Evolutionary conservation across 2,329 filamentous ascomycete species (phyloP).

Genomic region (Akanthomyces muscarius): DNA sequence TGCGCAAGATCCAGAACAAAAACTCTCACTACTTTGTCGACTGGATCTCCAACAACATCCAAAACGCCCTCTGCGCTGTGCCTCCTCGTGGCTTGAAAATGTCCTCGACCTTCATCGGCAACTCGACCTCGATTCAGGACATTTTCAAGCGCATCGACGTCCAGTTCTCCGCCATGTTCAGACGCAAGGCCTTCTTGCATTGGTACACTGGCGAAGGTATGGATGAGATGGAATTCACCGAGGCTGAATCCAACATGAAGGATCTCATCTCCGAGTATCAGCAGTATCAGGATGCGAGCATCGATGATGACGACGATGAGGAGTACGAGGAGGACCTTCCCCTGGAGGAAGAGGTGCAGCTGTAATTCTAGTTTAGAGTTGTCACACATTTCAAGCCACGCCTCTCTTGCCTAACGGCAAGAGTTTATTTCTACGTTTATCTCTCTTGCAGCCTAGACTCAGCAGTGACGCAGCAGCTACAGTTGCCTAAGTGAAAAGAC

Average conservation of each 20-base stretch:
- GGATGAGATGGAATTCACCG: constrained; percentile 99
- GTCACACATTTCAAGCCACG: background rate
- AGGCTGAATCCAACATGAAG: constrained; percentile 99
- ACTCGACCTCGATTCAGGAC: constrained; percentile 99
- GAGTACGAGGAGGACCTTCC: constrained; percentile 80
- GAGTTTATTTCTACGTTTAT: too few species aligned
- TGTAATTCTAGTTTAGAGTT: background rate
- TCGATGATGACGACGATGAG: constrained; percentile 88
- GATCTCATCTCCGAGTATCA: constrained; percentile 99
- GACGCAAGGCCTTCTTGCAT: constrained; percentile 99
- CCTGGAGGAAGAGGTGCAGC: background rate
- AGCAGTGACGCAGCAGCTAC: too few species aligned
- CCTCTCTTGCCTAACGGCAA: too few species aligned
- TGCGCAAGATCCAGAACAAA: constrained; percentile 99
- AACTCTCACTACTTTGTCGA: constrained; percentile 99
- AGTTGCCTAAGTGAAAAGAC: too few species aligned
- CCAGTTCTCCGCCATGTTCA: constrained; percentile 99
- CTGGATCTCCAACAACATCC: constrained; percentile 99
- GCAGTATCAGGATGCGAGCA: constrained; percentile 98
- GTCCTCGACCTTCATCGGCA: constrained; percentile 98
- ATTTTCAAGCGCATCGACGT: constrained; percentile 99
- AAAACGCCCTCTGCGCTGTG: constrained; percentile 98
- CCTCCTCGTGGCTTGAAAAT: constrained; percentile 97
- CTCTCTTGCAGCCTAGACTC: too few species aligned
- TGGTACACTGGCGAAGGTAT: constrained; percentile 99